A percentile compares a stretch with the other conserved stretches of the same genome.
Conservation (phyloP, 306 rosid species). For the Dryas octopetala region DNA sequence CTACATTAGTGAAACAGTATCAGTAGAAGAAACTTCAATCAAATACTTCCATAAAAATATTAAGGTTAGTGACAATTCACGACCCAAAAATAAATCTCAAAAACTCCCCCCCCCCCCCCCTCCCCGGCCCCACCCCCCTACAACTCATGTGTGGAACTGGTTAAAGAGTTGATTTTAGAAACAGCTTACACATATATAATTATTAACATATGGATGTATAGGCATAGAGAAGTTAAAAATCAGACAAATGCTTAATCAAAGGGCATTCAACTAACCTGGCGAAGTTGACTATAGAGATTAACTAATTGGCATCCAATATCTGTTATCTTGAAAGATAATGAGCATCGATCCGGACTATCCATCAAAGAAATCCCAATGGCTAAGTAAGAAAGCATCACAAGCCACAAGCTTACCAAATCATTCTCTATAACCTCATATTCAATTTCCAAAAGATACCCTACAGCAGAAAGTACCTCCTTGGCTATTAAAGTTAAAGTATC, state of each 20-base stretch:
- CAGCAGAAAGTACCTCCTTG: constrained; percentile 54
- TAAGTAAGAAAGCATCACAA: constrained; percentile 54
- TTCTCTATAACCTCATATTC: constrained; percentile 80
- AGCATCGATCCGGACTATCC: constrained; percentile 35
- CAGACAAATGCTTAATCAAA: constrained; percentile 22
- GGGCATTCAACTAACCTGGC: constrained; percentile 68
- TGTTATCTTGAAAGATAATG: constrained; percentile 43
- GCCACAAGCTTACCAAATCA: constrained; percentile 71
- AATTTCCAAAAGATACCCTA: constrained; percentile 72
- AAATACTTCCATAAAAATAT: too few species aligned
- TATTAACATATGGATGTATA: neutral
- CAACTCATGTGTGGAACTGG: neutral
- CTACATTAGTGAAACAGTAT: constrained; percentile 51
- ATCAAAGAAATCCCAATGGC: constrained; percentile 41
- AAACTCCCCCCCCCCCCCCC: too few species aligned
- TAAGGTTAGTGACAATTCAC: neutral
- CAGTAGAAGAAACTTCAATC: too few species aligned
- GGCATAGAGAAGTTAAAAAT: neutral
- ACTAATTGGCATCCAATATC: constrained; percentile 67
- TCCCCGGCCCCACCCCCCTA: too few species aligned
- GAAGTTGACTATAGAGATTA: constrained; percentile 75
- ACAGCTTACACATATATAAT: neutral
- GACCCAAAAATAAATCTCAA: neutral
- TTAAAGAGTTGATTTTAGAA: neutral
- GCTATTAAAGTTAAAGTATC: constrained; percentile 39